These are phyloP conservation scores for Besnoitia besnoiti DNA, from an alignment of 169 alveolate species.

Conservation along the genomic window DNA sequence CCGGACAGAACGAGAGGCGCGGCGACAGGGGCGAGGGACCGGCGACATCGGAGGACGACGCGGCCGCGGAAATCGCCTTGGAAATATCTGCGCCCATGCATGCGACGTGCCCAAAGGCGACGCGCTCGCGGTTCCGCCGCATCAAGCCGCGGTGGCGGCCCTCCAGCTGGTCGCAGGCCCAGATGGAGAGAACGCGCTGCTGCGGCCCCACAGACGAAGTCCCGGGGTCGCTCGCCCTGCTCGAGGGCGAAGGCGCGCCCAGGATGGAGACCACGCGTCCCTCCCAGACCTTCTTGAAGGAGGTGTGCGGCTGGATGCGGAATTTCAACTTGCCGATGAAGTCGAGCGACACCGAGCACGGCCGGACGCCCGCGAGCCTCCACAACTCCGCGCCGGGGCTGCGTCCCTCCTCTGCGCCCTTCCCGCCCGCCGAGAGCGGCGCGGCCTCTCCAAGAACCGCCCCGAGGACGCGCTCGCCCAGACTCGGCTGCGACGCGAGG, in stretches of 20 bases:
- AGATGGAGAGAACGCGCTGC: conserved; percentile 28
- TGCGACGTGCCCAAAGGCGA: conserved; percentile 19
- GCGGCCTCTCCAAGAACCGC: neutral
- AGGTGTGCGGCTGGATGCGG: conserved; percentile 58
- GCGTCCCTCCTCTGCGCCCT: neutral
- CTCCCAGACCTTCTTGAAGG: conserved; percentile 48
- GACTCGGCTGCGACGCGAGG: neutral
- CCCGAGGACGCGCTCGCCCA: neutral
- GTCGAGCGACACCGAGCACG: neutral
- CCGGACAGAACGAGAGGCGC: neutral
- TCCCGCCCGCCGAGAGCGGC: neutral
- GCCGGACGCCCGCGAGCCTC: conserved; percentile 7
- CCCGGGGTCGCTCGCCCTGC: neutral
- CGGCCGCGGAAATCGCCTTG: neutral
- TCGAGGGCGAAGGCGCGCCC: neutral
- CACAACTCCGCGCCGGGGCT: neutral
- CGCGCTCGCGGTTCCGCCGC: conserved; percentile 58
- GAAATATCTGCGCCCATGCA: conserved; percentile 32
- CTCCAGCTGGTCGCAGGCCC: conserved; percentile 57
- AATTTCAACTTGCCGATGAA: conserved; percentile 30
- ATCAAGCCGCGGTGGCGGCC: conserved; percentile 47
- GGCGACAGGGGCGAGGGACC: no score
- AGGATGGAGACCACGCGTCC: conserved; percentile 36
- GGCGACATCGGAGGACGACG: no score
- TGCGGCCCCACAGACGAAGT: neutral